phyloP scores from a whole-genome alignment of 768 basidiomycete genomes.

The Crucibulum laeve region DNA sequence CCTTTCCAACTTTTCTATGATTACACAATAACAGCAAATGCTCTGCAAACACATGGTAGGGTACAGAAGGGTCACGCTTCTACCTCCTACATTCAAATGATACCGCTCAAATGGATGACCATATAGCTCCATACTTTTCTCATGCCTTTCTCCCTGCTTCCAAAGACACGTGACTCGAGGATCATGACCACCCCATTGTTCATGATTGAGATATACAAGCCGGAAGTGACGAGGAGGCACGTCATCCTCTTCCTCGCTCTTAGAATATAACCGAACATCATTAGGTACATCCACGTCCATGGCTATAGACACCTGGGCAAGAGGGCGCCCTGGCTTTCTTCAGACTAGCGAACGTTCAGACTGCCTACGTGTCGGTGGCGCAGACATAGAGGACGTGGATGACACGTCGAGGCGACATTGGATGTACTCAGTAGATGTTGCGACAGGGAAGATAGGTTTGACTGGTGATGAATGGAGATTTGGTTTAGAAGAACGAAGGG shows the following conservation, averaged over 20 bases:
- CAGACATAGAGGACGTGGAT: neutral
- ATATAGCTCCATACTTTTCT: constrained; percentile 10
- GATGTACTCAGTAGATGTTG: neutral
- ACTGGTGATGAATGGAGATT: too few relatives aligned
- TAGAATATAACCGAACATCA: neutral
- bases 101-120: too few relatives aligned
- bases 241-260: constrained; percentile 4
- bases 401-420: neutral
- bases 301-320: too few relatives aligned
- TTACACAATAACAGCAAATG: too few relatives aligned
- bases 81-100: neutral
- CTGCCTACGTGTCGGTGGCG: neutral
- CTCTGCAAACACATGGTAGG: too few relatives aligned
- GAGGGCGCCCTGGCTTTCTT: too few relatives aligned
- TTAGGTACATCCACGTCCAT: too few relatives aligned
- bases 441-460: constrained; percentile 3
- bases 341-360: too few relatives aligned
- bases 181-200: constrained; percentile 7
- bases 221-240: constrained; percentile 3
- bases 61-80: too few relatives aligned
- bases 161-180: constrained; percentile 15
- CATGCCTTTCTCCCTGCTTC: constrained; percentile 26
- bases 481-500: neutral
- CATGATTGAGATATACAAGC: constrained; percentile 7
- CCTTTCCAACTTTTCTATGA: too few relatives aligned